Conservation (phyloP, 768 basidiomycete species). For the Trametes cingulata region DNA sequence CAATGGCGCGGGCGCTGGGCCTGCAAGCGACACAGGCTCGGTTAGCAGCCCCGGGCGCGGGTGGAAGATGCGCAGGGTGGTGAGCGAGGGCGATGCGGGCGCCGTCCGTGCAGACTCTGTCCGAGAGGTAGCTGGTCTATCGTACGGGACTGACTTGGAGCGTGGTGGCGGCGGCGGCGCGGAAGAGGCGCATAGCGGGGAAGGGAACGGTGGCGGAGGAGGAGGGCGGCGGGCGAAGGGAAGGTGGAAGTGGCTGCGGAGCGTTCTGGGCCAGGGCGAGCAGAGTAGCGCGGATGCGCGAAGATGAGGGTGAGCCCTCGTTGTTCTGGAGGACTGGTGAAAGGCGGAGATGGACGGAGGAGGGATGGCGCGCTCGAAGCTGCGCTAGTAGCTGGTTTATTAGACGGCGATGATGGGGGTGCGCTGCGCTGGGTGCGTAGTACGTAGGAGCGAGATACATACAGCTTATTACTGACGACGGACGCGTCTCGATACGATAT, state of each 20-base stretch:
- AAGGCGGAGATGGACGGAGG: background rate
- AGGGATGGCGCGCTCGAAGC: background rate
- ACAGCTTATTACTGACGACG: background rate
- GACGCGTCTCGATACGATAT: background rate
- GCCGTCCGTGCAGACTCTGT: constrained; percentile 7
- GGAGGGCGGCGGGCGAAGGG: constrained; percentile 12
- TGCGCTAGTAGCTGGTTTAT: background rate
- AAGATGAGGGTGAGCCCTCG: background rate
- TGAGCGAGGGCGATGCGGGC: constrained; percentile 22
- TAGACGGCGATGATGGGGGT: constrained; percentile 7
- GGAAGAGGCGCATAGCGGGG: background rate
- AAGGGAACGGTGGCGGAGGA: background rate
- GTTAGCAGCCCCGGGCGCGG: constrained; percentile 2
- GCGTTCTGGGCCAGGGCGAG: constrained; percentile 10
- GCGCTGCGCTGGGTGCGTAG: too few relatives aligned
- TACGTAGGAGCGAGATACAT: background rate
- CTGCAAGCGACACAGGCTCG: constrained; percentile 15
- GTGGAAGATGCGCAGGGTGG: constrained; percentile 20
- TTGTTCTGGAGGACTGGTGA: background rate
- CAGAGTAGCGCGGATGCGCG: background rate
- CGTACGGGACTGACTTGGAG: constrained; percentile 13
- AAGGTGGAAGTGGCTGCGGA: constrained; percentile 34
- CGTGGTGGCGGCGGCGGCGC: constrained; percentile 1
- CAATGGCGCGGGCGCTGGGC: background rate
- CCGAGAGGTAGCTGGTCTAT: constrained; percentile 1